These are phyloP conservation scores for Cymodocea nodosa DNA, from an alignment of 116 monocot genomes.

Conservation along the genomic window DNA sequence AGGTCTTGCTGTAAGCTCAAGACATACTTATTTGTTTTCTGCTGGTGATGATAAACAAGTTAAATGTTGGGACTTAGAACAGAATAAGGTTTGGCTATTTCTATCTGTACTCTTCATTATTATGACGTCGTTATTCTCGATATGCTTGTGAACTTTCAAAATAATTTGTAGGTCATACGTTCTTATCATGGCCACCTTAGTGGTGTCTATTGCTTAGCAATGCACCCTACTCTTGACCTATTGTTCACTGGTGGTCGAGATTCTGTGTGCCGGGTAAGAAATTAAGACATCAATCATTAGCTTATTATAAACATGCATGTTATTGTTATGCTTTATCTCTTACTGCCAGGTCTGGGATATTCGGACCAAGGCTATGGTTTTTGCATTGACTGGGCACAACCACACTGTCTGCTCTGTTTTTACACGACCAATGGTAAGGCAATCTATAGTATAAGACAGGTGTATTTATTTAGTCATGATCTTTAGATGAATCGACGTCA, in stretches of 20 bases:
- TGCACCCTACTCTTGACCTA: constrained; percentile 93
- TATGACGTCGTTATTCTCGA: background rate
- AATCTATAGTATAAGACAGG: background rate
- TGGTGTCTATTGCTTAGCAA: constrained; percentile 96
- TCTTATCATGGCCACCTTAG: constrained; percentile 98
- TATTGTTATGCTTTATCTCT: background rate
- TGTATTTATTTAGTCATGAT: background rate
- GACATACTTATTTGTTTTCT: constrained; percentile 93
- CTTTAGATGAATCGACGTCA: too few relatives aligned
- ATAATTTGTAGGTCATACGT: constrained; percentile 53
- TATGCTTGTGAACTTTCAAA: background rate
- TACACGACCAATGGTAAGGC: constrained; percentile 77
- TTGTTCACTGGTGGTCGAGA: constrained; percentile 94
- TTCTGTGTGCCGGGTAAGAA: constrained; percentile 92
- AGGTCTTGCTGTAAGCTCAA: constrained; percentile 94
- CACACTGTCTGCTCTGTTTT: constrained; percentile 99
- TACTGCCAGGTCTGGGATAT: constrained; percentile 90
- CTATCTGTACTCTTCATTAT: background rate
- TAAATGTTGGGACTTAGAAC: constrained; percentile 99
- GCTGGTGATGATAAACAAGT: constrained; percentile 99
- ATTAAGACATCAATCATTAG: background rate
- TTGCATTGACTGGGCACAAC: constrained; percentile 94
- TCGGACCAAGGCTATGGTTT: constrained; percentile 85
- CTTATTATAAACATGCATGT: background rate
- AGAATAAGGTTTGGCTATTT: constrained; percentile 64